A percentile compares a stretch with the other conserved stretches of the same genome.
Evolutionary conservation across 2,329 filamentous ascomycete species (phyloP).

Genomic region (Myrmaecium sp.): DNA sequence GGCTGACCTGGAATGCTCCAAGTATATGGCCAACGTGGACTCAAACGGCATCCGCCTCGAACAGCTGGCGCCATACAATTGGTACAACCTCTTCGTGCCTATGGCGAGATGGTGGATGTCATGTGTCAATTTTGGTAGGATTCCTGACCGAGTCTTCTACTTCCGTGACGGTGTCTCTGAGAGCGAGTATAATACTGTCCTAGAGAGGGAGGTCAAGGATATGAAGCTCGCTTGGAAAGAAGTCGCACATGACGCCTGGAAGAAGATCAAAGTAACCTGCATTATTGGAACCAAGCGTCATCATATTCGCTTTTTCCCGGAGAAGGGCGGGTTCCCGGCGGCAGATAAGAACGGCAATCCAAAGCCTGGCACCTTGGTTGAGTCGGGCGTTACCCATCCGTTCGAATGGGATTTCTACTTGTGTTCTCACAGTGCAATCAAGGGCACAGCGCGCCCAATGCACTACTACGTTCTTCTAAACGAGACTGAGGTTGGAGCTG

Average conservation of each 20-base stretch:
- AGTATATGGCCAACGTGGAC: slow-evolving; percentile 64
- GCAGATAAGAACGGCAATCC: slow-evolving; percentile 67
- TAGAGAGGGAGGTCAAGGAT: slow-evolving; percentile 58
- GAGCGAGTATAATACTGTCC: slow-evolving; percentile 64
- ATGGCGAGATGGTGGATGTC: slow-evolving; percentile 49
- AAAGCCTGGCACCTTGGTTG: slow-evolving; percentile 72
- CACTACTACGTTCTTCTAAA: slow-evolving; percentile 85
- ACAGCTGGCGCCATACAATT: slow-evolving; percentile 53
- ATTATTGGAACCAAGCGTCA: slow-evolving; percentile 87
- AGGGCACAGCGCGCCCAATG: slow-evolving; percentile 82
- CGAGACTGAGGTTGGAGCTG: slow-evolving; percentile 50
- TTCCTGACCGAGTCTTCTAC: slow-evolving; percentile 68
- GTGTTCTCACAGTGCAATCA: slow-evolving; percentile 60
- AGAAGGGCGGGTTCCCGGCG: slow-evolving; percentile 18
- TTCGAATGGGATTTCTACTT: slow-evolving; percentile 81
- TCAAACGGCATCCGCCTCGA: slow-evolving; percentile 73
- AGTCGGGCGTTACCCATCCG: slow-evolving; percentile 77
- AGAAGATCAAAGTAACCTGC: slow-evolving; percentile 51
- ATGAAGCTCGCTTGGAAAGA: slow-evolving; percentile 46
- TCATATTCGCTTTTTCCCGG: slow-evolving; percentile 82
- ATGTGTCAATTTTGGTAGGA: slow-evolving; percentile 32
- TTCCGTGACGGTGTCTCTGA: slow-evolving; percentile 87
- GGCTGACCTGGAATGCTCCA: slow-evolving; percentile 49
- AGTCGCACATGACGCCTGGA: slow-evolving; percentile 8
- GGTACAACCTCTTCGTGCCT: slow-evolving; percentile 46